phyloP scores from a whole-genome alignment of 306 rosid genomes.

The Myrica gale region DNA sequence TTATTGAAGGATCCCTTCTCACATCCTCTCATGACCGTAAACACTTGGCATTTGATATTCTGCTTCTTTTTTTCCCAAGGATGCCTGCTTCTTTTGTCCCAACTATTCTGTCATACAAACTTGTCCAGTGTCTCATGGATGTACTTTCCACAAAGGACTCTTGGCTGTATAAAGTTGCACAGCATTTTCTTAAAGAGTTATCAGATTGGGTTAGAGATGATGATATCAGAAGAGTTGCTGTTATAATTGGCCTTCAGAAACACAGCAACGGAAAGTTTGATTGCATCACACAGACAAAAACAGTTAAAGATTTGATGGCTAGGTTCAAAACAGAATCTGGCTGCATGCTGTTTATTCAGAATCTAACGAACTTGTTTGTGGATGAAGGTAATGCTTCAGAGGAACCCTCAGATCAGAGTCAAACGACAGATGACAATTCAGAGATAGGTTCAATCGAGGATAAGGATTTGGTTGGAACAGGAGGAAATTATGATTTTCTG shows the following conservation, averaged over 20 bases:
- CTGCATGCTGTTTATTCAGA: slow-evolving; percentile 83
- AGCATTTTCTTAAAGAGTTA: slow-evolving; percentile 64
- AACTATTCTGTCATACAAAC: slow-evolving; percentile 62
- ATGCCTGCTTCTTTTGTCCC: slow-evolving; percentile 77
- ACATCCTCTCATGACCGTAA: slow-evolving; percentile 97
- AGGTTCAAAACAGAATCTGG: slow-evolving; percentile 79
- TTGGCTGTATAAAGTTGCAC: slow-evolving; percentile 82
- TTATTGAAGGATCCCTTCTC: slow-evolving; percentile 88
- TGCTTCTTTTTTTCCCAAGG: slow-evolving; percentile 69
- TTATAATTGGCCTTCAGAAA: slow-evolving; percentile 86
- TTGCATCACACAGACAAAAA: slow-evolving; percentile 56
- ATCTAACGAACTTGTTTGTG: slow-evolving; percentile 67
- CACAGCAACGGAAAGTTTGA: slow-evolving; percentile 90
- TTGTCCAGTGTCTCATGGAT: slow-evolving; percentile 88
- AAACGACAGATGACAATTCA: slow-evolving; percentile 95
- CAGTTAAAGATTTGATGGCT: slow-evolving; percentile 74
- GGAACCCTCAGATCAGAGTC: slow-evolving; percentile 98
- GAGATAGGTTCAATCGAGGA: slow-evolving; percentile 85
- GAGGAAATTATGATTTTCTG: slow-evolving; percentile 69
- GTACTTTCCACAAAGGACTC: slow-evolving; percentile 71
- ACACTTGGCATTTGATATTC: slow-evolving; percentile 75
- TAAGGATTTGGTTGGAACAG: slow-evolving; percentile 56
- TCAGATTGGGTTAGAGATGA: slow-evolving; percentile 76
- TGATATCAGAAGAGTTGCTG: slow-evolving; percentile 79
- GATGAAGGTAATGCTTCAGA: slow-evolving; percentile 75